Evolutionary conservation across 2,329 filamentous ascomycete species (phyloP).

Genomic region (Phaeosphaeria sp.): DNA sequence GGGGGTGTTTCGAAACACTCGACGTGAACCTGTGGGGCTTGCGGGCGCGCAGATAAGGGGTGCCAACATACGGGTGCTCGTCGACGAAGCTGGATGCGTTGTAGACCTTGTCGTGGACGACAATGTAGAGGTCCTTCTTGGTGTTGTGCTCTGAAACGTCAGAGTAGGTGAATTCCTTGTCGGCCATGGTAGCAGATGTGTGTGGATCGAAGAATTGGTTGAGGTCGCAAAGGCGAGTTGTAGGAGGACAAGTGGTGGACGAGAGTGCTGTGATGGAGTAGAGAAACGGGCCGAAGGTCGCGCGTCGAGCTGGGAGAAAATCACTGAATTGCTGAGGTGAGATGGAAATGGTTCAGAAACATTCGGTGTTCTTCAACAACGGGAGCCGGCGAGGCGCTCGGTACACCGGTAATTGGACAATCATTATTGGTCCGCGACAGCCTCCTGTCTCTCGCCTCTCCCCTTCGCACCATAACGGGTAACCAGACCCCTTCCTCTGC

Average conservation of each 20-base stretch:
- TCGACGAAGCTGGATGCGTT: constrained; percentile 87
- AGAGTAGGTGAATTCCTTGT: constrained; percentile 50
- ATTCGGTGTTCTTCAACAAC: constrained; percentile 5
- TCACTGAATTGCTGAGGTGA: constrained; percentile 3
- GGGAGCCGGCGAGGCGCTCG: constrained; percentile 2
- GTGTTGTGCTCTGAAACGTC: constrained; percentile 49
- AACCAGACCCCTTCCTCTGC: constrained; percentile 19
- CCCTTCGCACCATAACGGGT: constrained; percentile 11
- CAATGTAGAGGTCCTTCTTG: constrained; percentile 92
- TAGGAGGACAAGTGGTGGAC: background rate
- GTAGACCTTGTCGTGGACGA: constrained; percentile 98
- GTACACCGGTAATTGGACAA: constrained; percentile 18
- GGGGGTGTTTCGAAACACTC: constrained; percentile 10
- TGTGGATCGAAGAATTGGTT: constrained; percentile 6
- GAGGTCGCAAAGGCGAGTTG: background rate
- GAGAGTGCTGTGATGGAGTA: background rate
- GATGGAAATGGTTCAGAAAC: constrained; percentile 18
- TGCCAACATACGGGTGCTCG: constrained; percentile 81
- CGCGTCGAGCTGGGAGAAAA: background rate
- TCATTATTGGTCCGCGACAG: constrained; percentile 19
- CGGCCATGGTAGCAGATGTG: constrained; percentile 37
- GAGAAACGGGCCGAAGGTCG: background rate
- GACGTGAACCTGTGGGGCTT: background rate
- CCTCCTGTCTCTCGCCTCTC: constrained; percentile 5
- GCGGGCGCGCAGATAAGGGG: background rate